A percentile compares a stretch with the other conserved stretches of the same genome.
phyloP scores from a whole-genome alignment of 345 rosid species.

The Moricandia arvensis region DNA sequence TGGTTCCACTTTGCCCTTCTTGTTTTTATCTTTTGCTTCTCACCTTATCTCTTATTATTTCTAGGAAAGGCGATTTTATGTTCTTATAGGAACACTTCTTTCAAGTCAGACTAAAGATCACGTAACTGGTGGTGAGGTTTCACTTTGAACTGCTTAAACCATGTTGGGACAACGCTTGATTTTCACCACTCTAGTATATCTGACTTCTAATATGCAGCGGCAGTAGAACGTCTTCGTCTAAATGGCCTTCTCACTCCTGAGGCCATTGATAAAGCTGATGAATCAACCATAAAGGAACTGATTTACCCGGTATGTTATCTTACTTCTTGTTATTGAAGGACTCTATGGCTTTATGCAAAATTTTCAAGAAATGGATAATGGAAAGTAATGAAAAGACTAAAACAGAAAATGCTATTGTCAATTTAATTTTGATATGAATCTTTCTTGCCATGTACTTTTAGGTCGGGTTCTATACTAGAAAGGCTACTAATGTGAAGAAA shows the following conservation, averaged over 20 bases:
- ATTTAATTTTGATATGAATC: not conserved
- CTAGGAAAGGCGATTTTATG: slow-evolving; percentile 72
- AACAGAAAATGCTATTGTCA: not conserved
- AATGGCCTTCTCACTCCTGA: slow-evolving; percentile 75
- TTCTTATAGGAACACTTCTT: slow-evolving; percentile 64
- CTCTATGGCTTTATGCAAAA: not conserved
- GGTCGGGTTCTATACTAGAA: slow-evolving; percentile 96
- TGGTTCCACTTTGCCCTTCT: not conserved
- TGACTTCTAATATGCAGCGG: slow-evolving; percentile 53
- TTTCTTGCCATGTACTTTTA: slow-evolving; percentile 26
- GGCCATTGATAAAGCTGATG: slow-evolving; percentile 80
- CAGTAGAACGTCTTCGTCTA: slow-evolving; percentile 71
- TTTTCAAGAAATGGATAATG: not conserved
- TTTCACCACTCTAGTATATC: slow-evolving; percentile 1
- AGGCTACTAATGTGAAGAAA: slow-evolving; percentile 86
- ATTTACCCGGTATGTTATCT: slow-evolving; percentile 68
- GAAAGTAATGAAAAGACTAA: not conserved
- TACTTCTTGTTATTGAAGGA: not conserved
- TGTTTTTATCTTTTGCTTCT: not conserved
- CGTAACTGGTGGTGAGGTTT: slow-evolving; percentile 50
- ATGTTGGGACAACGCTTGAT: not conserved
- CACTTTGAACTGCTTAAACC: not conserved
- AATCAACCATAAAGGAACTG: slow-evolving; percentile 65
- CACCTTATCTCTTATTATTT: not conserved
- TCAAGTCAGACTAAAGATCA: slow-evolving; percentile 82